Conservation (phyloP, 2,329 filamentous ascomycete species). For the Coleophoma eucalyptorum region DNA sequence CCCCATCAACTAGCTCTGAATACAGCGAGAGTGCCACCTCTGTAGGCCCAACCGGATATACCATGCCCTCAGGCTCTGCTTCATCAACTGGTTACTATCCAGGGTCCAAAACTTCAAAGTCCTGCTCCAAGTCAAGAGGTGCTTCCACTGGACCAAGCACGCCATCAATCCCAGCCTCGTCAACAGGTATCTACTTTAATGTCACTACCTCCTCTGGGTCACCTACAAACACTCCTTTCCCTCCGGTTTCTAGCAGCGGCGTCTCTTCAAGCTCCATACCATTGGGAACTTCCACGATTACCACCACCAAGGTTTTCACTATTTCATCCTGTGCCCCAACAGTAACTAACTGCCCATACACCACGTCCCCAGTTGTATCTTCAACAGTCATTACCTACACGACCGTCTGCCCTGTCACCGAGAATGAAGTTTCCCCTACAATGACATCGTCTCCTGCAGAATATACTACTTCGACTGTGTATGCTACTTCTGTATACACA, state of each 20-base stretch:
- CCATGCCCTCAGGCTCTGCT: too few species aligned
- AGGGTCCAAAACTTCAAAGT: not conserved
- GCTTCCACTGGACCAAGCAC: not conserved
- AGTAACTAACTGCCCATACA: slow-evolving; percentile 45
- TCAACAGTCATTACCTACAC: slow-evolving; percentile 43
- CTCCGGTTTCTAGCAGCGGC: not conserved
- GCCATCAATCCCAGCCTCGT: not conserved
- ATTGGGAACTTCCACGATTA: slow-evolving; percentile 37
- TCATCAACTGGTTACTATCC: too few species aligned
- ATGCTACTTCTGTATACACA: slow-evolving; percentile 39
- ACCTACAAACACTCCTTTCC: not conserved
- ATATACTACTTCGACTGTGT: slow-evolving; percentile 40
- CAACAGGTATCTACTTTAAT: not conserved
- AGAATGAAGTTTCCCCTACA: slow-evolving; percentile 18
- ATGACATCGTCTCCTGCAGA: slow-evolving; percentile 1
- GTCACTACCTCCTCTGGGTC: not conserved
- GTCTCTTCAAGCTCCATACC: not conserved
- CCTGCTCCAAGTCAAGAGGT: not conserved
- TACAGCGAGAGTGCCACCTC: not conserved
- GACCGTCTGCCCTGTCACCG: slow-evolving; percentile 32
- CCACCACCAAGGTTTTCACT: slow-evolving; percentile 44
- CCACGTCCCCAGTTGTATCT: slow-evolving; percentile 42
- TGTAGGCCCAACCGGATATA: too few species aligned
- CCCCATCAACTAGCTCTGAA: not conserved
- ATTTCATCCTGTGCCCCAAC: slow-evolving; percentile 44